These are phyloP conservation scores for Zygoascus meyerae DNA, from an alignment of 1,139 yeast species.

Conservation along the genomic window DNA sequence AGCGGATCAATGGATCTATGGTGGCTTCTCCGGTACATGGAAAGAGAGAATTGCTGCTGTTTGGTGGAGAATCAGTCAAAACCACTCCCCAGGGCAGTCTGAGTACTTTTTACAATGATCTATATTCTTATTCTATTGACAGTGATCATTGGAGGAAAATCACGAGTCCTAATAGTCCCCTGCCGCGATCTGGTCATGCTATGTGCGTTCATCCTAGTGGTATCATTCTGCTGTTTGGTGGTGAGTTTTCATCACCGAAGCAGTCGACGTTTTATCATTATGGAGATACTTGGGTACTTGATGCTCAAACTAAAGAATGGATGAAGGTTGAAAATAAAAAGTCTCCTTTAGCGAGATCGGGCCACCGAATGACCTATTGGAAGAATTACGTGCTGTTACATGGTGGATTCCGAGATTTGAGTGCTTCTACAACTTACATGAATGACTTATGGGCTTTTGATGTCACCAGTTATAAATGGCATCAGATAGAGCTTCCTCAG, in stretches of 20 bases:
- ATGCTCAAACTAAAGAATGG: conserved; percentile 84
- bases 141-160: conserved; percentile 76
- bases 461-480: conserved; percentile 84
- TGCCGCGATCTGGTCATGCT: conserved; percentile 91
- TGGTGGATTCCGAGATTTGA: conserved; percentile 93
- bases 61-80: conserved; percentile 71
- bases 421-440: conserved; percentile 74
- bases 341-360: conserved; percentile 84
- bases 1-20: conserved; percentile 67
- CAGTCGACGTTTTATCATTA: conserved; percentile 94
- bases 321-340: conserved; percentile 69
- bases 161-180: conserved; percentile 79
- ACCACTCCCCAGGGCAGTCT: conserved; percentile 40
- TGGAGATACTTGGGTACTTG: conserved; percentile 93
- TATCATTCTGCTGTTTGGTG: conserved; percentile 79
- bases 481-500: conserved; percentile 78
- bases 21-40: conserved; percentile 73
- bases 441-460: conserved; percentile 92
- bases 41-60: conserved; percentile 68
- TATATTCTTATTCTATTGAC: conserved; percentile 67
- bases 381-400: conserved; percentile 77
- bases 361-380: conserved; percentile 88
- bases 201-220: conserved; percentile 95
- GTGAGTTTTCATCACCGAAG: conserved; percentile 94
- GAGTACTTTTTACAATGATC: conserved; percentile 75